Conservation (phyloP, 257 asterid species). For the Osmanthus fragrans region DNA sequence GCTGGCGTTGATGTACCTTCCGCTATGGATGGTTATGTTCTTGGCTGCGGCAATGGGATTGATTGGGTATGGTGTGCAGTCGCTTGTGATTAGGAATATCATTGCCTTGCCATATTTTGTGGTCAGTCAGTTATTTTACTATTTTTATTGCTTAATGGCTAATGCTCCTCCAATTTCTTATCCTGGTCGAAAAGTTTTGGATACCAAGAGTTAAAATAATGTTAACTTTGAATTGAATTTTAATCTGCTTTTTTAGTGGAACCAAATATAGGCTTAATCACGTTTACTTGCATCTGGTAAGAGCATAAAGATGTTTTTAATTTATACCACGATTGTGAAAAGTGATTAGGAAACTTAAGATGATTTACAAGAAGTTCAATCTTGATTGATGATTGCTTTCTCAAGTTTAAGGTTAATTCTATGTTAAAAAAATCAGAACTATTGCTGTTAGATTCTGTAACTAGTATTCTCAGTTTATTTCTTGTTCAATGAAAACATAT, state of each 20-base stretch:
- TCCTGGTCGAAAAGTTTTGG: neutral
- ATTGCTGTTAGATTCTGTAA: neutral
- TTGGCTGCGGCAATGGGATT: constrained; percentile 79
- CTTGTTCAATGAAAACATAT: neutral
- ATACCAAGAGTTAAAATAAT: too few species aligned
- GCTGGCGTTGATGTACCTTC: constrained; percentile 65
- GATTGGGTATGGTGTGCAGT: constrained; percentile 84
- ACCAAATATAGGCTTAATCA: neutral
- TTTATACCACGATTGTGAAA: neutral
- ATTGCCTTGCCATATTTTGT: constrained; percentile 70
- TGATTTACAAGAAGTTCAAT: neutral
- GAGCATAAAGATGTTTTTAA: neutral
- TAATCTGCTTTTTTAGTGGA: too few species aligned
- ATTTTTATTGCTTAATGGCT: neutral
- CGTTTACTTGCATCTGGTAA: neutral
- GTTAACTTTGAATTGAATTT: too few species aligned
- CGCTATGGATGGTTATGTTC: constrained; percentile 73
- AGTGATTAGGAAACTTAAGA: neutral
- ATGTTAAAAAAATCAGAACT: neutral
- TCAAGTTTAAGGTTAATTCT: neutral
- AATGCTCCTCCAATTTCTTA: neutral
- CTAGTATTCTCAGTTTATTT: neutral
- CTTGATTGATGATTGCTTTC: neutral
- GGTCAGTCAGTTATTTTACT: constrained; percentile 62
- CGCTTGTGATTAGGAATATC: constrained; percentile 59